Conservation (phyloP, 2,329 filamentous ascomycete species). For the Fusarium solani-melongenae region DNA sequence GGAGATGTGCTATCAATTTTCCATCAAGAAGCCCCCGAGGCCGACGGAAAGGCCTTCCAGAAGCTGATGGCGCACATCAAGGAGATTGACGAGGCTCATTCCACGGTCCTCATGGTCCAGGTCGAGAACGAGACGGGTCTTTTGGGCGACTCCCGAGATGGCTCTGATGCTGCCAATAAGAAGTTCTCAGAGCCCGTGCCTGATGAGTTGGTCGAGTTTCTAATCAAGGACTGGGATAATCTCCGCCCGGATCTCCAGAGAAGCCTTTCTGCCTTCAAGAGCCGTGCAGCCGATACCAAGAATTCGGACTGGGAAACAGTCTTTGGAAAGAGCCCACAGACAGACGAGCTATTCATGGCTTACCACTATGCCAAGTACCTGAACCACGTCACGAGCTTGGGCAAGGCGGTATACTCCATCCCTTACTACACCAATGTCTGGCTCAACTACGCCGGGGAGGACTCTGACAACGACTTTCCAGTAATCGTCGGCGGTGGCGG, state of each 20-base stretch:
- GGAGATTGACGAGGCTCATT: conserved; percentile 54
- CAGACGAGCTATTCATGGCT: conserved; percentile 46
- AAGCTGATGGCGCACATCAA: conserved; percentile 48
- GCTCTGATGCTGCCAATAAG: conserved; percentile 50
- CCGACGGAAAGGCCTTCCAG: conserved; percentile 41
- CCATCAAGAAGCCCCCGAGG: neutral
- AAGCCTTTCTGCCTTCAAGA: neutral
- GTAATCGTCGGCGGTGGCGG: conserved; percentile 43
- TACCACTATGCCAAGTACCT: conserved; percentile 44
- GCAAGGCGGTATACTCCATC: conserved; percentile 37
- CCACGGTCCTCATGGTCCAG: conserved; percentile 63
- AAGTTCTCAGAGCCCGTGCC: conserved; percentile 16
- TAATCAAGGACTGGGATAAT: conserved; percentile 7
- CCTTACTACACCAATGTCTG: conserved; percentile 45
- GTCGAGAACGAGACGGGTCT: conserved; percentile 63
- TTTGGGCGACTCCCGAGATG: conserved; percentile 60
- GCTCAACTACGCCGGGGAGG: conserved; percentile 39
- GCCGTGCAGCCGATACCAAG: neutral
- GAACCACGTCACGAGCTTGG: conserved; percentile 40
- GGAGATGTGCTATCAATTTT: conserved; percentile 45
- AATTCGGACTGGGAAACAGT: conserved; percentile 39
- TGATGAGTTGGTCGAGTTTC: conserved; percentile 2
- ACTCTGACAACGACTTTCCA: conserved; percentile 34
- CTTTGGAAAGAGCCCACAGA: conserved; percentile 40
- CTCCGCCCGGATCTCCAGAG: conserved; percentile 9